Percentiles rank a stretch among this genome's conserved stretches.
These are phyloP conservation scores for Emydomyces testavorans DNA, from an alignment of 2,329 filamentous ascomycete genomes.

Conservation along the genomic window DNA sequence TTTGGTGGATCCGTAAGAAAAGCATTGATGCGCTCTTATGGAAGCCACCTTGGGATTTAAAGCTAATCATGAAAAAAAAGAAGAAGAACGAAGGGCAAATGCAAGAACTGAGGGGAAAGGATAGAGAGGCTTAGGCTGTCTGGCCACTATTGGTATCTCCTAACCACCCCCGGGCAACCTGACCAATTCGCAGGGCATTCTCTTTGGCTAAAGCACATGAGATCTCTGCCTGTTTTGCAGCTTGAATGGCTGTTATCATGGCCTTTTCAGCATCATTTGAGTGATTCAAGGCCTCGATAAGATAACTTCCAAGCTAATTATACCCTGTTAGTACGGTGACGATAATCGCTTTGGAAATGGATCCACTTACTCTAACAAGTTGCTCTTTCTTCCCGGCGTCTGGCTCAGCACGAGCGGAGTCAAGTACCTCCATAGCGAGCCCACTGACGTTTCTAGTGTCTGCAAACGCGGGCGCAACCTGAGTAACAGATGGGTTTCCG, in stretches of 20 bases:
- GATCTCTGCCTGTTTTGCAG: constrained; percentile 18
- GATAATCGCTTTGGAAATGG: background rate
- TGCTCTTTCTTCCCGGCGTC: constrained; percentile 16
- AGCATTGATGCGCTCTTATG: no score
- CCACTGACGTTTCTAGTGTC: constrained; percentile 14
- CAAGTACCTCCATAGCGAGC: constrained; percentile 17
- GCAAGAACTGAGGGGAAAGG: background rate
- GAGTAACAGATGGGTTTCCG: background rate
- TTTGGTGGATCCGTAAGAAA: no score
- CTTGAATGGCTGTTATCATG: constrained; percentile 18
- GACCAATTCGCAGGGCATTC: constrained; percentile 16
- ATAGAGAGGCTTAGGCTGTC: background rate
- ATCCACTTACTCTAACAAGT: constrained; percentile 16
- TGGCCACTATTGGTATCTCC: background rate
- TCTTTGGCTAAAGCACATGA: constrained; percentile 18
- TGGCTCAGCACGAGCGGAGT: constrained; percentile 15
- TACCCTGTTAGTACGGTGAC: background rate
- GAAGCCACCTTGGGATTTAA: no score
- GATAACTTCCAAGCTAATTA: constrained; percentile 16
- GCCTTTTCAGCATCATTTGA: constrained; percentile 19
- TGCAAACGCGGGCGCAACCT: constrained; percentile 13
- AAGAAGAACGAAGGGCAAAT: background rate
- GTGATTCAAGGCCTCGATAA: constrained; percentile 19
- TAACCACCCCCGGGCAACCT: constrained; percentile 11
- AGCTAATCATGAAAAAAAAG: background rate